These are phyloP conservation scores for Sanghuangporus baumii DNA, from an alignment of 1,284 basidiomycete genomes.

Conservation along the genomic window DNA sequence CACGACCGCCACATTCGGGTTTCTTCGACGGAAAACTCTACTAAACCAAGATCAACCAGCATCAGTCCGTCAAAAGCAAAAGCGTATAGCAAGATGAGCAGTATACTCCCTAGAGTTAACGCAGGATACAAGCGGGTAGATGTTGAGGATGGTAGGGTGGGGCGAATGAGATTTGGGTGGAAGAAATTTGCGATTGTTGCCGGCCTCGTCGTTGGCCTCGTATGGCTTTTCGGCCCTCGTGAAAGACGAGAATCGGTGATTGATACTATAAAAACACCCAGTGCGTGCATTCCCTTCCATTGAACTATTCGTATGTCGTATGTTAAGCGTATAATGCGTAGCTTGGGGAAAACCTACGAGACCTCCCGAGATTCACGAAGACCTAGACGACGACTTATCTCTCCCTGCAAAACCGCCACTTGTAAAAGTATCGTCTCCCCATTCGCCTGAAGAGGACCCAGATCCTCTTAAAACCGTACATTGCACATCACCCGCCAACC, in stretches of 20 bases:
- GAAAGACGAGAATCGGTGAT: slow-evolving; percentile 31
- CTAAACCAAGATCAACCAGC: neutral
- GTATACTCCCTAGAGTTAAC: slow-evolving; percentile 15
- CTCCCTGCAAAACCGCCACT: slow-evolving; percentile 23
- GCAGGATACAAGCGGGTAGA: slow-evolving; percentile 57
- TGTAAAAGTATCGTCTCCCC: slow-evolving; percentile 24
- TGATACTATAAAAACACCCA: slow-evolving; percentile 19
- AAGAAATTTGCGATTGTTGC: slow-evolving; percentile 60
- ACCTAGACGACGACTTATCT: slow-evolving; percentile 8
- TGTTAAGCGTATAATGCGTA: neutral
- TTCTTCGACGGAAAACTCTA: neutral
- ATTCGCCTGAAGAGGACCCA: slow-evolving; percentile 56
- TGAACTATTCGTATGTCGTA: neutral
- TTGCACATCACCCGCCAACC: slow-evolving; percentile 54
- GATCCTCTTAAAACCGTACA: slow-evolving; percentile 59
- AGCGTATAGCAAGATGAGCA: slow-evolving; percentile 8
- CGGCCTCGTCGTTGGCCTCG: slow-evolving; percentile 46
- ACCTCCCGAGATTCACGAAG: slow-evolving; percentile 12
- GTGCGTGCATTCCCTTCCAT: slow-evolving; percentile 20
- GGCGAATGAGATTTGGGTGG: slow-evolving; percentile 45
- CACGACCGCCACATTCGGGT: neutral
- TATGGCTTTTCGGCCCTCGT: slow-evolving; percentile 60
- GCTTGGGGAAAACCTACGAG: slow-evolving; percentile 17
- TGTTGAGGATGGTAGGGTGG: slow-evolving; percentile 32
- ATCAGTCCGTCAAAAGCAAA: neutral